Conservation (phyloP, 352 stramenopile genomes). For the Plasmopara muralis region DNA sequence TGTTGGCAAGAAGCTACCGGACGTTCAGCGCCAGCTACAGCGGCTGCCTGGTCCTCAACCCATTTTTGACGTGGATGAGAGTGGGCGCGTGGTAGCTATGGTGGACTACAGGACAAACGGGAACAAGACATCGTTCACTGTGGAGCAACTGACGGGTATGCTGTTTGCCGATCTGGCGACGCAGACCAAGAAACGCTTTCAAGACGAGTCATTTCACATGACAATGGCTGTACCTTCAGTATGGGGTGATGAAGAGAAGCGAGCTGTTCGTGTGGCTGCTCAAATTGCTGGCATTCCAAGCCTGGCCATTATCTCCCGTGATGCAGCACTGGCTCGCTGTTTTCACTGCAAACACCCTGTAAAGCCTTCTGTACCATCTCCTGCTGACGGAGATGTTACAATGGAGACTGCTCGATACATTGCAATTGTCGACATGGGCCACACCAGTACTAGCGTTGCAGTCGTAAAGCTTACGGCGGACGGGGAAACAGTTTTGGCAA, state of each 20-base stretch:
- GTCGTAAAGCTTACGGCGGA: constrained; percentile 61
- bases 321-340: constrained; percentile 59
- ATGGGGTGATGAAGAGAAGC: constrained; percentile 51
- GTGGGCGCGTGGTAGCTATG: constrained; percentile 31
- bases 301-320: constrained; percentile 42
- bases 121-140: constrained; percentile 42
- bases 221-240: constrained; percentile 58
- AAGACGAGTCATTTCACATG: constrained; percentile 41
- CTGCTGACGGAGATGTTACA: constrained; percentile 15
- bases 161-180: constrained; percentile 64
- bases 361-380: constrained; percentile 4
- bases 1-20: constrained; percentile 43
- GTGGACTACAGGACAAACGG: constrained; percentile 60
- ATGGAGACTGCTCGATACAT: constrained; percentile 44
- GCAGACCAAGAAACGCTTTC: constrained; percentile 57
- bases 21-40: constrained; percentile 36
- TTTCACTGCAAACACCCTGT: constrained; percentile 83
- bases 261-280: constrained; percentile 37
- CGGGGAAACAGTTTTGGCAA: constrained; percentile 51
- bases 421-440: constrained; percentile 85
- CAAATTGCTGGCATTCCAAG: constrained; percentile 58
- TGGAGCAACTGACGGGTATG: constrained; percentile 74
- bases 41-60: constrained; percentile 44
- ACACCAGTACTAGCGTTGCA: constrained; percentile 66
- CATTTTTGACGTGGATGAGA: constrained; percentile 29